Conservation (phyloP, 1,284 basidiomycete genomes). For the Coniferiporia weirii region DNA sequence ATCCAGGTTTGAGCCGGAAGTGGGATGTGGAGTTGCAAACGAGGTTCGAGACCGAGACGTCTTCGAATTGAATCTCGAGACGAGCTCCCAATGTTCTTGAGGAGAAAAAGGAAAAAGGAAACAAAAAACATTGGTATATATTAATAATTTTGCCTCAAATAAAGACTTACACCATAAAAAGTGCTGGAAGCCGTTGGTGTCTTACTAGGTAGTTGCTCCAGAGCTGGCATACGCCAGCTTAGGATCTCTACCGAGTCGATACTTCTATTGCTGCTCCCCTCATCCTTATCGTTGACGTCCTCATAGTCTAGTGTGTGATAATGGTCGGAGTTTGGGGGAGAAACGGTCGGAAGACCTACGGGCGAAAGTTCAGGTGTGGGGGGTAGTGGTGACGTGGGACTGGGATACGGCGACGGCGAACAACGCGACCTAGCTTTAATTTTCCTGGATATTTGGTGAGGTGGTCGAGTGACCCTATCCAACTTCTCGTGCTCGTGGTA, state of each 20-base stretch:
- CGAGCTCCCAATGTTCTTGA: constrained; percentile 7
- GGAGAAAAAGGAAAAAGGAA: not conserved
- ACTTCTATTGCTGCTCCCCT: not conserved
- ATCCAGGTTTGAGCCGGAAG: not conserved
- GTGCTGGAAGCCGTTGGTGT: constrained; percentile 6
- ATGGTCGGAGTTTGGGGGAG: not conserved
- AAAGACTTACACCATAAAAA: not conserved
- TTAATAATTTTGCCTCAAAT: not conserved
- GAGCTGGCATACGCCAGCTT: constrained; percentile 15
- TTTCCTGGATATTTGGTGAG: not conserved
- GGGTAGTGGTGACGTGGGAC: constrained; percentile 13
- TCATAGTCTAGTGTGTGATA: not conserved
- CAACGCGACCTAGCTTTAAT: not conserved
- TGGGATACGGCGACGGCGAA: constrained; percentile 9
- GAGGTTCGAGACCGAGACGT: constrained; percentile 17
- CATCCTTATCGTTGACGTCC: not conserved
- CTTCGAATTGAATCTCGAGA: constrained; percentile 12
- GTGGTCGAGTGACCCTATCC: not conserved
- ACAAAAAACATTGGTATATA: not conserved
- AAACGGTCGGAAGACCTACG: not conserved
- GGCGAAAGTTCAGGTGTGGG: constrained; percentile 5
- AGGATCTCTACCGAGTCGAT: constrained; percentile 16
- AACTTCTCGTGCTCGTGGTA: not conserved
- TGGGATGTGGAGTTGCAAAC: constrained; percentile 14
- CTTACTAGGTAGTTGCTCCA: constrained; percentile 4